A percentile compares a stretch with the other conserved stretches of the same genome.
Evolutionary conservation across 441 rosid genomes (phyloP).

Genomic region (Metrosideros polymorpha): DNA sequence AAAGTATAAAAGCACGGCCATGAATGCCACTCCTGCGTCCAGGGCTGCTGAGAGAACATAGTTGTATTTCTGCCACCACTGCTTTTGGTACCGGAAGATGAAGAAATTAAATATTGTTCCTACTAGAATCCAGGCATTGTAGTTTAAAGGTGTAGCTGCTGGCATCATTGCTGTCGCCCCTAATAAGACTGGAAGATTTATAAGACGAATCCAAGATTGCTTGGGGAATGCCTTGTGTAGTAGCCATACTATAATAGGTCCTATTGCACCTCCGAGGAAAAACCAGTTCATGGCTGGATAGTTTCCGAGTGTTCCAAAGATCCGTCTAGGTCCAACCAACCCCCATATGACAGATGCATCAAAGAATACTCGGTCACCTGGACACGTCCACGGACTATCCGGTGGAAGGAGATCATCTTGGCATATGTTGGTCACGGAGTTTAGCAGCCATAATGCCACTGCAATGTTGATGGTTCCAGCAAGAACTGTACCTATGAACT

Average conservation of each 20-base stretch:
- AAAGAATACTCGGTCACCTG: background rate
- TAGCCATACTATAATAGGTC: background rate
- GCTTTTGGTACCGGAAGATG: background rate
- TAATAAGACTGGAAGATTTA: background rate
- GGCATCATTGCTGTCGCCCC: background rate
- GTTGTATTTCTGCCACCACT: background rate
- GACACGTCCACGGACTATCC: background rate
- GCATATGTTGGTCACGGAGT: background rate
- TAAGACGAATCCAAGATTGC: background rate
- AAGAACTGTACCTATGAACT: background rate
- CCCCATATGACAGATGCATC: constrained; percentile 4
- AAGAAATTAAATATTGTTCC: background rate
- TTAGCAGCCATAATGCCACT: background rate
- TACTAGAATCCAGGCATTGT: background rate
- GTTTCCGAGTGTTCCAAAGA: background rate
- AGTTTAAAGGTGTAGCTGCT: background rate
- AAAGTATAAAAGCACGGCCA: background rate
- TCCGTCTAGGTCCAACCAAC: background rate
- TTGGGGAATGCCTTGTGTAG: background rate
- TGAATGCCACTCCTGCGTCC: constrained; percentile 4
- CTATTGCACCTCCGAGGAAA: background rate
- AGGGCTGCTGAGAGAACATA: background rate
- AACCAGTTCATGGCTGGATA: background rate
- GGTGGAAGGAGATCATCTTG: background rate
- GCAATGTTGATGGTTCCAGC: background rate